Conservation (phyloP, 2,329 filamentous ascomycete species). For the Aspergillus pseudoterreus region DNA sequence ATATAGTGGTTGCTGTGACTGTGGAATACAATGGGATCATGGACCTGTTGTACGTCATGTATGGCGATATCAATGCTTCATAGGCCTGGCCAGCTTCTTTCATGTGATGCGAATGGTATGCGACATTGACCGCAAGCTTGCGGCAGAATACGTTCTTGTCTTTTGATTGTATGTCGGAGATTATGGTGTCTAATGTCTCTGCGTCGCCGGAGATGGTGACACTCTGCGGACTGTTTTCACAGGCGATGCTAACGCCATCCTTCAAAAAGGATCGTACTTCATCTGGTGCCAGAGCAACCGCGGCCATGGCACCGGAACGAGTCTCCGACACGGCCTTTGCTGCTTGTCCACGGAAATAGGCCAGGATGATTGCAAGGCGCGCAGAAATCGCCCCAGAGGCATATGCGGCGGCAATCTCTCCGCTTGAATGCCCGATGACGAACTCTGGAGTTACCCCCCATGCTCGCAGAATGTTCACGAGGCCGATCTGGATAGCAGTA, state of each 20-base stretch:
- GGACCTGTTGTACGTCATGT: slow-evolving; percentile 1
- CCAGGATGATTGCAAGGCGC: slow-evolving; percentile 15
- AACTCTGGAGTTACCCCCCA: slow-evolving; percentile 10
- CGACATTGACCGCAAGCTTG: slow-evolving; percentile 10
- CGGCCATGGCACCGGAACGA: slow-evolving; percentile 19
- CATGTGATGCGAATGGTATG: slow-evolving; percentile 22
- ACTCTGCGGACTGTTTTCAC: slow-evolving; percentile 24
- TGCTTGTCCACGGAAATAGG: slow-evolving; percentile 19
- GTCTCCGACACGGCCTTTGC: slow-evolving; percentile 2
- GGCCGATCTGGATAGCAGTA: slow-evolving; percentile 31
- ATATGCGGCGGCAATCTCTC: slow-evolving; percentile 36
- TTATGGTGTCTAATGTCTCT: slow-evolving; percentile 1
- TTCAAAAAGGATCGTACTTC: slow-evolving; percentile 12
- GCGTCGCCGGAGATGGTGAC: slow-evolving; percentile 21
- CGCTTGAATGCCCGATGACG: neutral
- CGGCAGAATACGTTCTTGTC: slow-evolving; percentile 7
- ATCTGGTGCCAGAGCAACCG: slow-evolving; percentile 15
- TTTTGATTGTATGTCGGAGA: slow-evolving; percentile 7
- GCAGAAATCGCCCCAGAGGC: slow-evolving; percentile 21
- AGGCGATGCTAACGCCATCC: slow-evolving; percentile 17
- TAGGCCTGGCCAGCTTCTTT: slow-evolving; percentile 9
- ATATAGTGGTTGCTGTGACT: slow-evolving; percentile 7
- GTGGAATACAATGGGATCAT: slow-evolving; percentile 17
- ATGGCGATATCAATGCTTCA: slow-evolving; percentile 4
- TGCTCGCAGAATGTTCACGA: slow-evolving; percentile 25